Base-by-base conservation (phyloP, 1,284 basidiomycete genomes). In the Abortiporus biennis region DNA sequence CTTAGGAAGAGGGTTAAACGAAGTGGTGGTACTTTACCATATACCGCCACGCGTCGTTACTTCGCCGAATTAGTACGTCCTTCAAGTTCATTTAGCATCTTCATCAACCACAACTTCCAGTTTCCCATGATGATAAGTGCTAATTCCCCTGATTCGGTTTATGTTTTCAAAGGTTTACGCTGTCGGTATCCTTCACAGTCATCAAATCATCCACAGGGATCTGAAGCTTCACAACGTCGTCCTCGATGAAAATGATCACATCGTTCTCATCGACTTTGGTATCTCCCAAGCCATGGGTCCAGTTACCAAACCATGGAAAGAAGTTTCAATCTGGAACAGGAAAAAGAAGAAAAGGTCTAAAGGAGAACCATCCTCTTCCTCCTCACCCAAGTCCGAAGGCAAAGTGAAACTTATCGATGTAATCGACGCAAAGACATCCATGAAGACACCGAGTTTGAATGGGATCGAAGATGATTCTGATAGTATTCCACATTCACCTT, bases 211-310 rank as follows among this genome's bases (percentile, higher is more conserved):
- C 43, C 79, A 83, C 55, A 71, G 80, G 25, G 79, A 83, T 54
- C 63, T 83, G 45, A 83, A 82, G 55, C 80, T 78, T 2, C 78
- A 83, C 51, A 85, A 85, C 57, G 57, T 79, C 20, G 59, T 80
- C 12, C 58, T 80, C 17, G 70, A 72, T 36, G 59, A 63, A 0
- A 64, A 69, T 40, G 71, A 59, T 27, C 53, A 56, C 49, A 59
- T 80, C 43, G 76, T 80, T 52, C 64, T 85, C 30, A 73, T 76
- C 19, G 80, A 83, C 56, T 83, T 83, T 55, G 80, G 80, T 1
- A 63, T 82, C 2, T 76, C 77, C 49, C 71, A 71, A 1, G 74
- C 78, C 4, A 83, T 76, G 60, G 68, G 38, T 64, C 11, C 35
- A 2, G 31, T 36, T 2, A 38, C 48, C 12, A 50, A 50, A 19